phyloP scores from a whole-genome alignment of 768 basidiomycete genomes.

The Gloeopeniophorella convolvens region DNA sequence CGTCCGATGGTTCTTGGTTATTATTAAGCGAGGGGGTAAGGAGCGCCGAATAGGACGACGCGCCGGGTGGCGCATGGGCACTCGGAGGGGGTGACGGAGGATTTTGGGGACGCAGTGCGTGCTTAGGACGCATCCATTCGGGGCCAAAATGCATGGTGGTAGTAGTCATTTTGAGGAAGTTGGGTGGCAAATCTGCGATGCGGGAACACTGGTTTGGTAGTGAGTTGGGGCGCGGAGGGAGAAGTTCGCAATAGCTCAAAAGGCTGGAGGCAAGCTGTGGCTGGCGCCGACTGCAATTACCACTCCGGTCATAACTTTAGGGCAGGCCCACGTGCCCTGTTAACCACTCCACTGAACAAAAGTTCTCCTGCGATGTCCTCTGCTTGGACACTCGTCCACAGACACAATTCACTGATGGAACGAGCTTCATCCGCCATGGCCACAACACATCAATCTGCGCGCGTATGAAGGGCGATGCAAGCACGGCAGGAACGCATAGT shows the following conservation, averaged over 20 bases:
- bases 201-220: not conserved
- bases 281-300: constrained; percentile 8
- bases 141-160: constrained; percentile 86
- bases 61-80: constrained; percentile 38
- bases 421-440: no score
- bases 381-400: no score
- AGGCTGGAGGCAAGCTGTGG: not conserved
- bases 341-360: not conserved
- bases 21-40: constrained; percentile 49
- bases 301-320: constrained; percentile 7
- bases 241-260: constrained; percentile 1
- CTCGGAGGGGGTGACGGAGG: constrained; percentile 52
- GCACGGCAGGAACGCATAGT: no score
- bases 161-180: constrained; percentile 39
- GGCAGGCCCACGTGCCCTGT: constrained; percentile 9
- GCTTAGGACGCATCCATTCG: constrained; percentile 88
- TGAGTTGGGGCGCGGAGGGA: not conserved
- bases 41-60: constrained; percentile 66
- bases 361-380: no score
- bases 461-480: no score
- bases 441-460: no score
- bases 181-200: not conserved
- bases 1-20: constrained; percentile 51
- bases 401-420: no score
- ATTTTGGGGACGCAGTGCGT: constrained; percentile 47